Percentiles rank a stretch among this genome's conserved stretches.
These are phyloP conservation scores for Dalechampia spathulata DNA, from an alignment of 441 rosid genomes.

Conservation along the genomic window DNA sequence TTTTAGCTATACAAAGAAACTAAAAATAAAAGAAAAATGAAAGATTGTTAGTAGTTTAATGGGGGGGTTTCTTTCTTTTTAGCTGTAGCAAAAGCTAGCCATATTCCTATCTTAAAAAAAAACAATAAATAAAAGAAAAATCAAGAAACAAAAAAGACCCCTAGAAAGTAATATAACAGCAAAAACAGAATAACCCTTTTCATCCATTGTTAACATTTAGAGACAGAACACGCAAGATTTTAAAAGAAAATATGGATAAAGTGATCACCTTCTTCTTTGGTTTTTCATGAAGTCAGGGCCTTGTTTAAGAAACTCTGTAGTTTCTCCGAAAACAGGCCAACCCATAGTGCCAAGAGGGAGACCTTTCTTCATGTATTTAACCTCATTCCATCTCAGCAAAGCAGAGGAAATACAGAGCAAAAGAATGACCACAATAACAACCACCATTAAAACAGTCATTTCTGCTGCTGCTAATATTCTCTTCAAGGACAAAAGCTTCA, in stretches of 20 bases:
- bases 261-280: conserved; percentile 56
- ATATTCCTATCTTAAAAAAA: too few species aligned
- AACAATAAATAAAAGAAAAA: too few species aligned
- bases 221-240: not conserved
- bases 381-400: conserved; percentile 72
- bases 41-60: too few species aligned
- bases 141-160: not conserved
- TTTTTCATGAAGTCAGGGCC: conserved; percentile 93
- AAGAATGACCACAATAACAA: conserved; percentile 29
- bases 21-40: too few species aligned
- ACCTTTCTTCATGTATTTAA: conserved; percentile 65
- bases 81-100: too few species aligned
- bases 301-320: conserved; percentile 85
- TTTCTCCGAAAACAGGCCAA: conserved; percentile 92
- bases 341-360: conserved; percentile 98
- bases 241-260: not conserved
- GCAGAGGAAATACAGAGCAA: conserved; percentile 54
- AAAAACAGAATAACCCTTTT: conserved; percentile 4
- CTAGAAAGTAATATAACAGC: conserved; percentile 13
- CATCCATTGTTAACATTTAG: not conserved
- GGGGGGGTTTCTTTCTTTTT: not conserved
- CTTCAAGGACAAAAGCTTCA: too few species aligned
- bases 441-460: conserved; percentile 58
- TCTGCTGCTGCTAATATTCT: too few species aligned
- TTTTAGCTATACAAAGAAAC: too few species aligned